Evolutionary conservation across 805 yeast species (phyloP), one percentile per base, ranked within the genome.

Genomic region (Zygoascus tannicola): DNA sequence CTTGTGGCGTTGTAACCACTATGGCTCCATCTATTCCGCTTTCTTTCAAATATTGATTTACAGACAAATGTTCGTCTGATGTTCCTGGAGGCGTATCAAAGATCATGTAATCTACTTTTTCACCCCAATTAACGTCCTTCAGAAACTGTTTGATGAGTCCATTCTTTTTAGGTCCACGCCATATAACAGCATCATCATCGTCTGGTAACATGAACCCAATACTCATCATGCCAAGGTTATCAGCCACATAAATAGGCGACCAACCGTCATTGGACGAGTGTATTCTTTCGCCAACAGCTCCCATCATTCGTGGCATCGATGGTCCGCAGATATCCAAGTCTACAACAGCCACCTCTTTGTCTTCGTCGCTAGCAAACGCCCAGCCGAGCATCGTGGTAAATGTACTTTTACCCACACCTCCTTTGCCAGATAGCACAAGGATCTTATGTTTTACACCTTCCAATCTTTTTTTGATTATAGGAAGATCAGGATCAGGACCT

Each of bases 51-150:
- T 85, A 88, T 41, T 84, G 80, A 26, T 88, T 85, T 26, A 92
- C 88, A 5, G 94, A 80, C 35, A 92, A 71, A 64, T 92, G 99
- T 61, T 92, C 99, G 63, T 92, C 99, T 0, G 95, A 82, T 0
- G 99, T 92, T 0, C 99, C 98, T 0, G 99, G 99, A 0, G 98
- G 99, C 0, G 99, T 92, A 57, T 92, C 99, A 15, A 92, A 82
- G 14, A 92, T 74, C 52, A 92, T 68, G 56, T 84, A 92, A 61
- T 92, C 97, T 12, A 70, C 55, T n/a, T 22, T 19, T 12, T 56
- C 51, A 3, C 95, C 95, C 99, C 99, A 92, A 55, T 85, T 87
- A 2, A 92, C 97, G 55, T 90, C 97, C 57, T 84, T 86, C 43
- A 92, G 68, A 56, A 92, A 92, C 65, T 87, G 95, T 57, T 92